These are phyloP conservation scores for Zoysia pacifica DNA, from an alignment of 176 grass and related monocot species.

Conservation along the genomic window DNA sequence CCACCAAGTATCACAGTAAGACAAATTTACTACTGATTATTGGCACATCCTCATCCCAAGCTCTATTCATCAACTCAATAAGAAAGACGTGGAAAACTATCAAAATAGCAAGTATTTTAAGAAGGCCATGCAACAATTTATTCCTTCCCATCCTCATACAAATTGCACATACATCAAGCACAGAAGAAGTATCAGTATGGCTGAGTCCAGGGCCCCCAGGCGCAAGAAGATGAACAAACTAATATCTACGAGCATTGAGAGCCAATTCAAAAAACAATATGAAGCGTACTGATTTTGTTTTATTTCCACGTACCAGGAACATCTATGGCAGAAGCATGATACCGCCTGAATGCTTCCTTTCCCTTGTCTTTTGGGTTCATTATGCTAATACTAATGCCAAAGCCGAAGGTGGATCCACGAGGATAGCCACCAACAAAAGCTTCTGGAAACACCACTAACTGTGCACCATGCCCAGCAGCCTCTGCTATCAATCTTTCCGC, in stretches of 20 bases:
- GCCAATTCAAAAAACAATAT: constrained; percentile 7
- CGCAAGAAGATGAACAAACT: neutral
- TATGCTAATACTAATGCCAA: constrained; percentile 47
- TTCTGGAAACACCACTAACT: constrained; percentile 92
- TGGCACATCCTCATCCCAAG: neutral
- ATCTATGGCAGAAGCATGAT: constrained; percentile 77
- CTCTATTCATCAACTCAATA: constrained; percentile 16
- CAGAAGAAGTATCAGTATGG: neutral
- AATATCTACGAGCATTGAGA: neutral
- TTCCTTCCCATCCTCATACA: neutral
- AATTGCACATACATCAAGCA: constrained; percentile 14
- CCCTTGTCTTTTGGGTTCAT: constrained; percentile 65
- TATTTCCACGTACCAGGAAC: constrained; percentile 69
- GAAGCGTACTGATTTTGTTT: neutral
- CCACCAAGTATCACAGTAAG: neutral
- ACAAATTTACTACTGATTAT: neutral
- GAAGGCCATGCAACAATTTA: neutral
- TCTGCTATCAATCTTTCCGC: constrained; percentile 87
- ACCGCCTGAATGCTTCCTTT: constrained; percentile 79
- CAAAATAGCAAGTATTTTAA: neutral
- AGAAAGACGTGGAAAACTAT: neutral
- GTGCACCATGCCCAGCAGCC: constrained; percentile 75
- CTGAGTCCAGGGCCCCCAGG: neutral
- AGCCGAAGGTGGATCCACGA: constrained; percentile 82
- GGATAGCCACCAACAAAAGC: constrained; percentile 94